phyloP scores from a whole-genome alignment of 352 stramenopile genomes.

The Globisporangium yorkense region DNA sequence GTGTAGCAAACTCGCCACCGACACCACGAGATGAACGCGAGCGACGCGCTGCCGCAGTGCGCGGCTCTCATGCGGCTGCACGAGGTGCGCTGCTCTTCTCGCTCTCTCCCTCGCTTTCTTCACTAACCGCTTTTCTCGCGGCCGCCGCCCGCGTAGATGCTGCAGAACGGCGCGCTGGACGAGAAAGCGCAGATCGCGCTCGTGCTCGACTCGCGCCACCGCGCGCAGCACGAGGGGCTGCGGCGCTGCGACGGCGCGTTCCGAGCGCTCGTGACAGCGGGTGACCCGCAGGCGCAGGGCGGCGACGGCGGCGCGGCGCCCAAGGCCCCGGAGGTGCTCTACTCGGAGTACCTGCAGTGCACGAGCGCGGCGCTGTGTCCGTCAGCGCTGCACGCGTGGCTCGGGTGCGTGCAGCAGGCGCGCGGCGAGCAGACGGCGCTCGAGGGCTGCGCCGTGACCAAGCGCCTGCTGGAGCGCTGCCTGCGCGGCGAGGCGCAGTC shows the following conservation, averaged over 20 bases:
- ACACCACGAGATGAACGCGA: constrained; percentile 21
- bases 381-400: constrained; percentile 43
- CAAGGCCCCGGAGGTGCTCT: constrained; percentile 40
- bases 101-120: neutral
- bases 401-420: constrained; percentile 40
- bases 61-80: constrained; percentile 54
- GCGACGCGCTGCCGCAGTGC: constrained; percentile 45
- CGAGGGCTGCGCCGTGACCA: constrained; percentile 38
- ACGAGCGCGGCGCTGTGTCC: constrained; percentile 43
- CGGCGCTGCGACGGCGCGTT: constrained; percentile 51
- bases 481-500: constrained; percentile 56
- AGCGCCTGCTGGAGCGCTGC: constrained; percentile 71
- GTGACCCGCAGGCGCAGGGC: constrained; percentile 12
- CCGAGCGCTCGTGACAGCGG: constrained; percentile 32
- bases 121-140: neutral
- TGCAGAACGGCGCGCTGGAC: constrained; percentile 29
- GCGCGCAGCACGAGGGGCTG: constrained; percentile 36
- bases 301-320: constrained; percentile 5
- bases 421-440: constrained; percentile 30
- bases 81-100: constrained; percentile 29
- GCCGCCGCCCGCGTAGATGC: constrained; percentile 22
- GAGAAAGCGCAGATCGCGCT: constrained; percentile 39
- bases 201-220: constrained; percentile 27
- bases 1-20: neutral
- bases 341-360: constrained; percentile 64